A percentile compares a stretch with the other conserved stretches of the same genome.
Conservation (phyloP, 2,329 filamentous ascomycete genomes). For the Paraconiothyrium brasiliense region DNA sequence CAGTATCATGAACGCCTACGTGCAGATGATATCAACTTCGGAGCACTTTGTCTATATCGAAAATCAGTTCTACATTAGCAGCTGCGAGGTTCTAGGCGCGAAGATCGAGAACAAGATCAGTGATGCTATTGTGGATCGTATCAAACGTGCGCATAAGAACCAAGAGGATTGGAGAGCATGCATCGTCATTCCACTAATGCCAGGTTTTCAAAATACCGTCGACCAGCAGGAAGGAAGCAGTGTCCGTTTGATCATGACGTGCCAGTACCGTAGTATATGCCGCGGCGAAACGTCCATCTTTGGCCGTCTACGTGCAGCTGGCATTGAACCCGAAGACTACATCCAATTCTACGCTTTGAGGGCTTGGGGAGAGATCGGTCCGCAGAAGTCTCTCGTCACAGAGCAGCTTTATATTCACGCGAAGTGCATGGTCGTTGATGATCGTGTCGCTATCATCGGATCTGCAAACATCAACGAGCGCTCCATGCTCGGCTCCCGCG, state of each 20-base stretch:
- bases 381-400: conserved; percentile 83
- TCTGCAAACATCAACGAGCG: conserved; percentile 99
- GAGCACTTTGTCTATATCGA: conserved; percentile 99
- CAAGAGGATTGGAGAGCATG: conserved; percentile 90
- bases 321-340: conserved; percentile 93
- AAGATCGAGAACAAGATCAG: conserved; percentile 93
- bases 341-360: conserved; percentile 94
- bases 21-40: conserved; percentile 92
- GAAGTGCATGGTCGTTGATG: conserved; percentile 95
- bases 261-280: conserved; percentile 95
- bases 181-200: conserved; percentile 92
- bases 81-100: conserved; percentile 85
- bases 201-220: conserved; percentile 97
- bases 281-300: conserved; percentile 93
- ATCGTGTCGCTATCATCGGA: conserved; percentile 90
- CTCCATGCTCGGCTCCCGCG: conserved; percentile 89
- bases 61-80: conserved; percentile 98
- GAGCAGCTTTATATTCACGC: conserved; percentile 99
- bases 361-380: conserved; percentile 90
- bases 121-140: conserved; percentile 91
- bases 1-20: conserved; percentile 95
- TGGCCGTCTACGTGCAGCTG: conserved; percentile 77
- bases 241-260: conserved; percentile 94
- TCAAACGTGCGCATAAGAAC: conserved; percentile 82
- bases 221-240: conserved; percentile 94